Base-by-base conservation (phyloP, 352 stramenopile species). In the Phytophthora multivora region DNA sequence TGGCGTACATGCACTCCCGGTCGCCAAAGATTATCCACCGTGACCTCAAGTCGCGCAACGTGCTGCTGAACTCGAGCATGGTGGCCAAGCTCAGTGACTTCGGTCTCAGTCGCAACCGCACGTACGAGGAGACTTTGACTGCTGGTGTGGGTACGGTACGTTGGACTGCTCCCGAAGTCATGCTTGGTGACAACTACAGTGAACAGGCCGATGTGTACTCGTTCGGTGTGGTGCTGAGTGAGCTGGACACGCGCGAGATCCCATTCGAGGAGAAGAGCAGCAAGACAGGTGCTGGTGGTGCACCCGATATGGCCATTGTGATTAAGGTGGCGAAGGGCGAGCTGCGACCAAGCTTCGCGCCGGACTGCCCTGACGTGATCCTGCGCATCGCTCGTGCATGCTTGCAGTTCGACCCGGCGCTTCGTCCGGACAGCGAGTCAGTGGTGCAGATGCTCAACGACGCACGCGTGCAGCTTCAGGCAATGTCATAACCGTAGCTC, bases 201-300 rank as follows among this genome's bases (percentile, higher is more conserved):
- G 88, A 95, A 53, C 78, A 92, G 66, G 84, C 85, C 25, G 88
- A 96, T 51, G 83, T 96, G 45, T 96, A 93, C 80, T 95, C 88
- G 69, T 96, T 90, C 50, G 88, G 88, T 61, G 84, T 96, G 49
- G 87, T 96, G 59, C 76, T 96, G 21, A 91, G 78, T 39, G 87
- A 96, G 60, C 65, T 96, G 26, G 87, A 96, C 67, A 93, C 87
- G 58, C 87, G 79, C 41, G 85, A 93, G 73, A 94, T 96, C 51
- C 87, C 87, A 49, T 96, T 93, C 51, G 85, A 94, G 59, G 83
- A 93, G 66, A 90, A 93, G 69, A 88, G 83, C 65, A 83, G 71
- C 59, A 91, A 79, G 53, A 82, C 71, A 49, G 79, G 71, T 3
- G 77, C 66, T 2, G 69, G 66, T 36, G 79, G 80, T 15, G 74